A percentile compares a stretch with the other conserved stretches of the same genome.
Evolutionary conservation across 768 basidiomycete genomes (phyloP).

Genomic region (Naganishia friedmannii): DNA sequence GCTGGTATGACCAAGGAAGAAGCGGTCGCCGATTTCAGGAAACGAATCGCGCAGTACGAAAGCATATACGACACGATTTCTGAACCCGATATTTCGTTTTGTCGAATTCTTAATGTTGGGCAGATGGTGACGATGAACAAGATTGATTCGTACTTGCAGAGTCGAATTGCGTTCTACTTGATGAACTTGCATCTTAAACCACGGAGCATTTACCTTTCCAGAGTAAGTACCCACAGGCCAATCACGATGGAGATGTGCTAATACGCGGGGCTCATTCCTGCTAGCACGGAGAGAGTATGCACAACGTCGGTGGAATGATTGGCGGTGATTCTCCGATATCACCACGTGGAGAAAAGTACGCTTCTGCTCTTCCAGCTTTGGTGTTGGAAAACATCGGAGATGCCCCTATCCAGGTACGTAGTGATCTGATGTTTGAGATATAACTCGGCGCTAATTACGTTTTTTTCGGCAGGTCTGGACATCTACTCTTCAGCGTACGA

Average conservation of each 20-base stretch:
- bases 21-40: constrained; percentile 84
- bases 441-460: not conserved
- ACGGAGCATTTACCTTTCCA: constrained; percentile 89
- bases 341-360: constrained; percentile 76
- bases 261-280: not conserved
- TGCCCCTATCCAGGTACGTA: constrained; percentile 71
- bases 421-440: constrained; percentile 18
- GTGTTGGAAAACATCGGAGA: constrained; percentile 88
- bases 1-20: constrained; percentile 77
- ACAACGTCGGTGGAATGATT: constrained; percentile 92
- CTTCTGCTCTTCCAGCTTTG: constrained; percentile 76
- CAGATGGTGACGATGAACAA: constrained; percentile 73
- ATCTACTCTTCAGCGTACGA: constrained; percentile 89
- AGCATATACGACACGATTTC: constrained; percentile 91
- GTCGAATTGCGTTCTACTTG: constrained; percentile 94
- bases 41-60: constrained; percentile 89
- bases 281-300: constrained; percentile 97
- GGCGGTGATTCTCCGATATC: constrained; percentile 94
- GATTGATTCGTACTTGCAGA: constrained; percentile 92
- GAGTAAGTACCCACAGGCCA: constrained; percentile 59
- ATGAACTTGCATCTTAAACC: constrained; percentile 99
- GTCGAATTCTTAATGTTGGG: constrained; percentile 90
- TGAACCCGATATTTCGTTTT: constrained; percentile 83
- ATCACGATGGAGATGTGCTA: not conserved
- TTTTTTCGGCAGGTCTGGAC: constrained; percentile 77